Evolutionary conservation across 1,284 basidiomycete species (phyloP), one percentile per base, ranked within the genome.

Genomic region (Neolentinus lepideus): DNA sequence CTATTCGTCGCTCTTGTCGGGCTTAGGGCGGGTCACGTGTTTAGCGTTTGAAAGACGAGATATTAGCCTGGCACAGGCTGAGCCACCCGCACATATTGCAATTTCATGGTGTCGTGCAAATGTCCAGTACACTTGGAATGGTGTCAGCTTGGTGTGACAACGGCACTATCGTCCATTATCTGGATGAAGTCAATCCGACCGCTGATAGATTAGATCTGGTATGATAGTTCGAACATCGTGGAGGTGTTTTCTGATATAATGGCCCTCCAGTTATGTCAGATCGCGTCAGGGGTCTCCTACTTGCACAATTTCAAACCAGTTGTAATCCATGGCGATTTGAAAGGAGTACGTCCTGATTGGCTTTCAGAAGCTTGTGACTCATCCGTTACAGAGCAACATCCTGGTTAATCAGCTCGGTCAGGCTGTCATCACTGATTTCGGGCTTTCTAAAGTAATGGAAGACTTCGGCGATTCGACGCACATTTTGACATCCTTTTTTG

Each of bases 391-490:
- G 81, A 73, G 75, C 21, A 84, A 84, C 58, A 80, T 83, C 52
- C 69, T 84, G 14, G 72, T 84, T 33, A 74, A 79, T 58, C 73
- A 73, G 31, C 64, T 69, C 6, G 81, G 79, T 6, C 64, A 68
- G 22, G 74, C 79, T 1, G 66, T 81, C 54, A 81, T 83, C 54
- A 79, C 79, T 0, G 82, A 84, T 61, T 84, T 84, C 56, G 82
- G 82, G 1, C 64, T 83, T 3, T 80, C 79, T 14, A 79, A 76
- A 52, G 78, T 82, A 52, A 69, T 80, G 54, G 80, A 80, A 61
- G 79, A 81, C 26, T 67, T 81, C 33, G 68, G 72, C 19, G 70
- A 72, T 43, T 64, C 69, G 3, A 63, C 70, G 6, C n/a, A 54
- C 16, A 27, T 55, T 9, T 68, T 67, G 19, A 75, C 80, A 0